These are phyloP conservation scores for Aurifilum marmelostoma DNA, from an alignment of 2,329 filamentous ascomycete species.

Conservation along the genomic window DNA sequence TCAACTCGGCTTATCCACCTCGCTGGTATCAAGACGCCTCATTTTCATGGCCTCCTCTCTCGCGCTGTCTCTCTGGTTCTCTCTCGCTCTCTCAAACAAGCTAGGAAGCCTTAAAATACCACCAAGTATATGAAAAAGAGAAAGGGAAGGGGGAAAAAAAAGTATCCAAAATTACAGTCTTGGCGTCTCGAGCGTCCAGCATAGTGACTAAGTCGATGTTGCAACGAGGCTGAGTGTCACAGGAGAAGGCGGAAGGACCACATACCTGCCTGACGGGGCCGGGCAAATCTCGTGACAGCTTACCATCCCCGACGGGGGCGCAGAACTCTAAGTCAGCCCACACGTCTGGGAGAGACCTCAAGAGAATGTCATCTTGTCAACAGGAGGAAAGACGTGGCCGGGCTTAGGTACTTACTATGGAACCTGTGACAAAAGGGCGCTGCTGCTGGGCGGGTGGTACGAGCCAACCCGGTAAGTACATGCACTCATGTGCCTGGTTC, in stretches of 20 bases:
- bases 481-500: not conserved
- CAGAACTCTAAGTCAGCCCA: not conserved
- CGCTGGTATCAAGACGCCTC: not conserved
- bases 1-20: not conserved
- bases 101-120: not conserved
- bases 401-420: too few species aligned
- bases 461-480: not conserved
- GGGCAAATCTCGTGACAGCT: not conserved
- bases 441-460: too few species aligned
- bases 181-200: not conserved
- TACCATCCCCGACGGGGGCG: not conserved
- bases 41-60: not conserved
- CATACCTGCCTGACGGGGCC: not conserved
- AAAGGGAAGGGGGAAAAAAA: too few species aligned
- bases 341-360: not conserved
- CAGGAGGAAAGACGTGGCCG: too few species aligned
- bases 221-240: not conserved
- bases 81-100: not conserved
- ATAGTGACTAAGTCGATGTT: not conserved
- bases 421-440: too few species aligned
- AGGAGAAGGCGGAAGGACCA: not conserved
- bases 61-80: not conserved
- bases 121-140: not conserved
- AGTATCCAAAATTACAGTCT: not conserved
- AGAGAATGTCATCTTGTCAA: not conserved